phyloP scores from a whole-genome alignment of 2,329 filamentous ascomycete species.

The Ceratocystis variospora region DNA sequence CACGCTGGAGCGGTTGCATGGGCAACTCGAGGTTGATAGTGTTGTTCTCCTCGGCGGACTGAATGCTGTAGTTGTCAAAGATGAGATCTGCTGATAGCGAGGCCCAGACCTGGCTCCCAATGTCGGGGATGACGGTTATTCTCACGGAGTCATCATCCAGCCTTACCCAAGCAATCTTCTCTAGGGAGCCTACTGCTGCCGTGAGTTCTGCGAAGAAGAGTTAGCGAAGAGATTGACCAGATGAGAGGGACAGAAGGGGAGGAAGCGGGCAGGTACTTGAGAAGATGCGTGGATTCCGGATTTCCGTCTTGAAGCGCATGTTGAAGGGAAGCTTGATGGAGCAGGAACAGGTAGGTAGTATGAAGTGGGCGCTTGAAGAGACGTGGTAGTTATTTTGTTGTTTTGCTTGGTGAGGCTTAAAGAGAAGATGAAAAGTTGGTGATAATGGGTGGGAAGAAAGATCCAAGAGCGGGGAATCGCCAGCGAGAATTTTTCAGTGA shows the following conservation, averaged over 20 bases:
- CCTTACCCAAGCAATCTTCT: slow-evolving; percentile 81
- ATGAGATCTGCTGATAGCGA: slow-evolving; percentile 62
- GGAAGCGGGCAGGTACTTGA: slow-evolving; percentile 33
- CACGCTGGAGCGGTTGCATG: slow-evolving; percentile 72
- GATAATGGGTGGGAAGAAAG: too few species aligned
- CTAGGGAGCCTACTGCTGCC: slow-evolving; percentile 49
- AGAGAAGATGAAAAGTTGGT: neutral
- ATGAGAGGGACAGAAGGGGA: neutral
- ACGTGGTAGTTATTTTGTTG: too few species aligned
- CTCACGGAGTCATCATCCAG: slow-evolving; percentile 76
- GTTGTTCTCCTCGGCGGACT: slow-evolving; percentile 69
- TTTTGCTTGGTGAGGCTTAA: neutral
- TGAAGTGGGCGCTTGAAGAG: neutral
- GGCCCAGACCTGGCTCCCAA: slow-evolving; percentile 92
- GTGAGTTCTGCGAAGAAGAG: slow-evolving; percentile 40
- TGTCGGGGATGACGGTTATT: slow-evolving; percentile 90
- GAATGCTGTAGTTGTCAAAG: slow-evolving; percentile 71
- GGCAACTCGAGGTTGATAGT: slow-evolving; percentile 95
- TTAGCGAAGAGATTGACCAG: slow-evolving; percentile 3
- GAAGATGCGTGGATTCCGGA: slow-evolving; percentile 53
- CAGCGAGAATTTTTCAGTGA: too few species aligned
- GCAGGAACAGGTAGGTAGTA: neutral
- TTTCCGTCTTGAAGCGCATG: slow-evolving; percentile 53
- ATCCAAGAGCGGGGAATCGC: too few species aligned
- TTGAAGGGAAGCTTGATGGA: slow-evolving; percentile 21